A percentile compares a stretch with the other conserved stretches of the same genome.
phyloP scores from a whole-genome alignment of 768 basidiomycete genomes.

The Polyporus arcularius region DNA sequence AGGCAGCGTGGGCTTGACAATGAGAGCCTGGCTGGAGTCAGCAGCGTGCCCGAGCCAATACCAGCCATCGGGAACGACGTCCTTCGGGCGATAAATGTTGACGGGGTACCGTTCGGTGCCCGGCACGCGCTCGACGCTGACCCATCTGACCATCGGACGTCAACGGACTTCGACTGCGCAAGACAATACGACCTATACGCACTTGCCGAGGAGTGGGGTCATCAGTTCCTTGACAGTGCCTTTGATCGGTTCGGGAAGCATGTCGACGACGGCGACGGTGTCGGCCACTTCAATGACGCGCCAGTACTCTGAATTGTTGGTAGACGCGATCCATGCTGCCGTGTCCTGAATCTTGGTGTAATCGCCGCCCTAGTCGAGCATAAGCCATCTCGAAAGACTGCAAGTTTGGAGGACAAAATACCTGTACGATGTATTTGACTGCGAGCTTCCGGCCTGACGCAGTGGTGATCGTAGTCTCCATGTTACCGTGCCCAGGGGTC shows the following conservation, averaged over 20 bases:
- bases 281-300: constrained; percentile 1
- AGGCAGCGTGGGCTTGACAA: constrained; percentile 2
- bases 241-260: background rate
- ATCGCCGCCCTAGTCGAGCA: background rate
- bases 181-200: background rate
- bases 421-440: background rate
- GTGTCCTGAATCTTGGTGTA: constrained; percentile 7
- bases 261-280: background rate
- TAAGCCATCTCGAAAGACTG: background rate
- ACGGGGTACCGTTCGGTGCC: background rate
- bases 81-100: background rate
- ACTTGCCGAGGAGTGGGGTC: constrained; percentile 2
- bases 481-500: background rate
- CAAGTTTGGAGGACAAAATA: background rate
- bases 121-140: background rate
- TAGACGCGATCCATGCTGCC: background rate
- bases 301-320: background rate
- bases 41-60: constrained; percentile 1
- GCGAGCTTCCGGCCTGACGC: background rate
- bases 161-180: background rate
- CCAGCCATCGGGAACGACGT: background rate
- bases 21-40: background rate
- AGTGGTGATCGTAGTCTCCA: background rate
- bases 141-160: background rate
- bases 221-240: background rate